These are phyloP conservation scores for Naganishia onofrii DNA, from an alignment of 768 basidiomycete species.

Conservation along the genomic window DNA sequence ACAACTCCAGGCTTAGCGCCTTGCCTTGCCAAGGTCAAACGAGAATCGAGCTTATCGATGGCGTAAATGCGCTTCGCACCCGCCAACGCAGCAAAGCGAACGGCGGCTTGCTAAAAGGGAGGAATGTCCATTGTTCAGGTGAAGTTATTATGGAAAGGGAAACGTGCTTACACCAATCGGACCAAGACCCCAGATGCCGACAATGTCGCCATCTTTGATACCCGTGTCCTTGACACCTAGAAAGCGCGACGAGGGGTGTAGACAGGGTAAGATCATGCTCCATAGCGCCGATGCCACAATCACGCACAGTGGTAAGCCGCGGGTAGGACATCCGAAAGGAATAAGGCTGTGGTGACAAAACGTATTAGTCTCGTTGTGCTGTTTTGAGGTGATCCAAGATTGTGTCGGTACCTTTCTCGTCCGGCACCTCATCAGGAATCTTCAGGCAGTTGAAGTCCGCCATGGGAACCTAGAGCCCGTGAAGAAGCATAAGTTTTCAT, in stretches of 20 bases:
- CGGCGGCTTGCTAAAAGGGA: slow-evolving; percentile 57
- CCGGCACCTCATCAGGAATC: slow-evolving; percentile 64
- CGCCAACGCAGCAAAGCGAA: slow-evolving; percentile 64
- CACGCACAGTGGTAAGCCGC: slow-evolving; percentile 65
- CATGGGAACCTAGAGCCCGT: slow-evolving; percentile 61
- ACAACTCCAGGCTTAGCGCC: slow-evolving; percentile 48
- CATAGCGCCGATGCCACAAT: no score
- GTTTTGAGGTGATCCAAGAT: background rate
- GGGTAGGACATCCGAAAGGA: slow-evolving; percentile 58
- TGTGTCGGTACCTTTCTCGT: slow-evolving; percentile 56
- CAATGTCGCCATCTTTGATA: slow-evolving; percentile 66
- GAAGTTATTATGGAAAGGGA: background rate
- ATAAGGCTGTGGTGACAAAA: slow-evolving; percentile 5
- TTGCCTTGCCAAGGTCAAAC: slow-evolving; percentile 55
- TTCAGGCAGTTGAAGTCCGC: slow-evolving; percentile 71
- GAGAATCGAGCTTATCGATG: slow-evolving; percentile 63
- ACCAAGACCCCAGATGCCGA: slow-evolving; percentile 72
- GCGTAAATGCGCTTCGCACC: slow-evolving; percentile 69
- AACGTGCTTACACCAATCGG: slow-evolving; percentile 54
- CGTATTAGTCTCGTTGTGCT: background rate
- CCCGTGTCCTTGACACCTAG: slow-evolving; percentile 64
- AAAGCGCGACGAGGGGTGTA: no score
- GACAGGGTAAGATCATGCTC: background rate
- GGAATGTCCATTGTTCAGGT: background rate
- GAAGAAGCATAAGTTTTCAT: no score